These are phyloP conservation scores for Ascomycota sp. DNA, from an alignment of 2,329 filamentous ascomycete species.

Conservation along the genomic window DNA sequence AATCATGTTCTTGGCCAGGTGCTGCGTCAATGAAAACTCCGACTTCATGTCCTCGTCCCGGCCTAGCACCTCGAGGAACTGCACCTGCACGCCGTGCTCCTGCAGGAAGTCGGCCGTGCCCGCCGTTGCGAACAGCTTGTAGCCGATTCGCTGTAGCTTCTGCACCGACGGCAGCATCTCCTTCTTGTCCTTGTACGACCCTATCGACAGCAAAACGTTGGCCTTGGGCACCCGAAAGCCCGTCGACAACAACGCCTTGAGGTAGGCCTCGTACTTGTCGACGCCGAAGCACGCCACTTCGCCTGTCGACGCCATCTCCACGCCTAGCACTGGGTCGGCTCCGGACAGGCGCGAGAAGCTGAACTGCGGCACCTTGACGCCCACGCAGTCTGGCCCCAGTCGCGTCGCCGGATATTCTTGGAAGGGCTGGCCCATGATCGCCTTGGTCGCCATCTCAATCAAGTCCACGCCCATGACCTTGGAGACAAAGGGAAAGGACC, in stretches of 20 bases:
- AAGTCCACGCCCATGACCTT: conserved; percentile 97
- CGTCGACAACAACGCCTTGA: conserved; percentile 86
- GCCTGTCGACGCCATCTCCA: conserved; percentile 97
- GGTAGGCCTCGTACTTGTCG: conserved; percentile 92
- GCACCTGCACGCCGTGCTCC: conserved; percentile 75
- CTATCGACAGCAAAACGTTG: conserved; percentile 87
- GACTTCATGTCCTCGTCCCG: conserved; percentile 70
- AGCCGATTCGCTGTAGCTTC: conserved; percentile 76
- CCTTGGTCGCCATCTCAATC: conserved; percentile 96
- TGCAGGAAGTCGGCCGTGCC: conserved; percentile 93
- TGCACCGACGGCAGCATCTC: conserved; percentile 87
- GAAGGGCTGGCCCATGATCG: conserved; percentile 71
- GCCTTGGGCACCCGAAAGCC: conserved; percentile 91
- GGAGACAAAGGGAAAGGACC: conserved; percentile 93
- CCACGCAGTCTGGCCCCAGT: conserved; percentile 63
- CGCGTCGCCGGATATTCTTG: conserved; percentile 57
- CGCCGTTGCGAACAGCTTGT: conserved; percentile 85
- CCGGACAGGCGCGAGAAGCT: conserved; percentile 93
- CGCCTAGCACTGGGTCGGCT: conserved; percentile 84
- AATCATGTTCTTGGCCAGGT: conserved; percentile 92
- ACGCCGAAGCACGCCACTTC: conserved; percentile 91
- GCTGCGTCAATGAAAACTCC: conserved; percentile 91
- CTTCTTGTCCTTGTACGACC: conserved; percentile 91
- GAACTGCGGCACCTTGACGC: conserved; percentile 96
- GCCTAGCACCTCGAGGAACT: conserved; percentile 74